Percentiles rank a stretch among this genome's conserved stretches.
Evolutionary conservation across 257 asterid species (phyloP).

Genomic region (Paraleonurus japonicus): DNA sequence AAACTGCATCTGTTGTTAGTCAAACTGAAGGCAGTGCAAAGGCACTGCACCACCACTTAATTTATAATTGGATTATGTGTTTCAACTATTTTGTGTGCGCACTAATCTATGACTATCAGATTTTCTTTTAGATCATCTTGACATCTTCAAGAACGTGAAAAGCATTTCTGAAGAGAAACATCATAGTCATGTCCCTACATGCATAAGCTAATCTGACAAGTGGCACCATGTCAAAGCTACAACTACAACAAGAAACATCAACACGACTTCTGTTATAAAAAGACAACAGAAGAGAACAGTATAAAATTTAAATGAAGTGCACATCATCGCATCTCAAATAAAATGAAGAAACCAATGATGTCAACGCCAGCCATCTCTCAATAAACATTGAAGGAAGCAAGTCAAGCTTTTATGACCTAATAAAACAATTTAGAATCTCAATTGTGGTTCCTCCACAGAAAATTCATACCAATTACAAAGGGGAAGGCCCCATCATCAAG

Average conservation of each 20-base stretch:
- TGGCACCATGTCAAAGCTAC: constrained; percentile 28
- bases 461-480: constrained; percentile 86
- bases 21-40: constrained; percentile 78
- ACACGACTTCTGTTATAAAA: constrained; percentile 23
- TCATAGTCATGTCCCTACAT: constrained; percentile 17
- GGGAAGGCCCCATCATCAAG: constrained; percentile 94
- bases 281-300: constrained; percentile 14
- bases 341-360: constrained; percentile 24
- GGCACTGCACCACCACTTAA: constrained; percentile 85
- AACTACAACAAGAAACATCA: constrained; percentile 26
- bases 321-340: constrained; percentile 28
- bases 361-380: constrained; percentile 14
- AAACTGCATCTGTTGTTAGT: constrained; percentile 95
- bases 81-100: constrained; percentile 40
- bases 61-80: constrained; percentile 48
- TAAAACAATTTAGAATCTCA: constrained; percentile 12
- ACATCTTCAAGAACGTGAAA: constrained; percentile 30
- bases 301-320: constrained; percentile 15
- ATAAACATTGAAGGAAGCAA: constrained; percentile 23
- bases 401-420: constrained; percentile 19
- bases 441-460: constrained; percentile 25
- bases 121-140: constrained; percentile 29
- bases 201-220: constrained; percentile 27
- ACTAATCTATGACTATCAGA: constrained; percentile 33
- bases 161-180: constrained; percentile 25